Conservation (phyloP, 2,329 filamentous ascomycete species). For the Stagonosporopsis rhizophila region DNA sequence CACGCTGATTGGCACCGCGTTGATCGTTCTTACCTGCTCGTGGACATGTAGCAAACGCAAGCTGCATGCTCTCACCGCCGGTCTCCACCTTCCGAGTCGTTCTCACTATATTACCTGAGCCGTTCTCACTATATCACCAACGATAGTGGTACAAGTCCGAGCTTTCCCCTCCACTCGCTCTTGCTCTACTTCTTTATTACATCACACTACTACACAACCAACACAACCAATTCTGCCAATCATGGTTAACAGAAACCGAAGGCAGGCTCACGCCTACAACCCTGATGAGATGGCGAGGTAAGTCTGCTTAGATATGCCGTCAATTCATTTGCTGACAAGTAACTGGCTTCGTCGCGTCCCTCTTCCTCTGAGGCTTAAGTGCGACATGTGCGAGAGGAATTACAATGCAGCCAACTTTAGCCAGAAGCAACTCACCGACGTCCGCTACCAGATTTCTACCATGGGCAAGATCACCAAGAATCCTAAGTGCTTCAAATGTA, state of each 20-base stretch:
- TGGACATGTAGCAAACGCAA: background rate
- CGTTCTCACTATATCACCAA: background rate
- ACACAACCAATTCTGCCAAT: background rate
- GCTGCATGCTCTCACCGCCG: constrained; percentile 1
- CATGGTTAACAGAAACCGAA: background rate
- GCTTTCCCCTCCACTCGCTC: background rate
- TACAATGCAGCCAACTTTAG: constrained; percentile 53
- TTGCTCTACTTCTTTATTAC: background rate
- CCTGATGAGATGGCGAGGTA: constrained; percentile 25
- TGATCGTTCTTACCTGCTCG: constrained; percentile 3
- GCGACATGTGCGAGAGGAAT: constrained; percentile 55
- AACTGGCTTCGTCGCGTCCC: constrained; percentile 29
- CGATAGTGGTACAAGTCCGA: background rate
- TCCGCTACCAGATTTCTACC: constrained; percentile 27
- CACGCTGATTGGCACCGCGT: background rate
- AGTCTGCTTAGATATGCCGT: background rate
- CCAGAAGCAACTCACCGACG: constrained; percentile 55
- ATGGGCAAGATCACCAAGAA: constrained; percentile 24
- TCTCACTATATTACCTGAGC: background rate
- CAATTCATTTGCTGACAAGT: background rate
- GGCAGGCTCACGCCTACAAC: constrained; percentile 16
- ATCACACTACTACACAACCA: background rate
- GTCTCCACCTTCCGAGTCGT: background rate
- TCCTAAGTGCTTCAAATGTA: constrained; percentile 56
- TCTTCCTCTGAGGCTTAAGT: constrained; percentile 50